A percentile compares a stretch with the other conserved stretches of the same genome.
These are phyloP conservation scores for Spathaspora girioi DNA, from an alignment of 805 yeast genomes.

Conservation along the genomic window DNA sequence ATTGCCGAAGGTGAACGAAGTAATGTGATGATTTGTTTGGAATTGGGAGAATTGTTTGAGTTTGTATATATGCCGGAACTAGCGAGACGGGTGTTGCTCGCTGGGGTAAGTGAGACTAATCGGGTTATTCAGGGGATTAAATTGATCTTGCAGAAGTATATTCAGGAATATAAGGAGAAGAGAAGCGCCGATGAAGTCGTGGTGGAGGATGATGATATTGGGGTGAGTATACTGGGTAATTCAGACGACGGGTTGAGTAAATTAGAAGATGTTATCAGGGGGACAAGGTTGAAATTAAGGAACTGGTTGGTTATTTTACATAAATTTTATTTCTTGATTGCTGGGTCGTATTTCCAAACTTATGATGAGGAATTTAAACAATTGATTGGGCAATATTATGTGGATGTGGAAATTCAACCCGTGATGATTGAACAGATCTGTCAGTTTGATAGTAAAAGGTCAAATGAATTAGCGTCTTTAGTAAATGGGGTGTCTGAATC, in stretches of 20 bases:
- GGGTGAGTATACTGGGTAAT: constrained; percentile 1
- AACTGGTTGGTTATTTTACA: constrained; percentile 63
- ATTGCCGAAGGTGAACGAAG: constrained; percentile 47
- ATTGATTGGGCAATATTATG: constrained; percentile 16
- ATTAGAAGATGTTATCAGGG: constrained; percentile 22
- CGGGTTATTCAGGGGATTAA: constrained; percentile 20
- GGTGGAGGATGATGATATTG: constrained; percentile 12
- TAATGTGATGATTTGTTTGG: constrained; percentile 43
- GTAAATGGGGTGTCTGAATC: constrained; percentile 13
- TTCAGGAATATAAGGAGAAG: constrained; percentile 15
- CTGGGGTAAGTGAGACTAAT: constrained; percentile 31
- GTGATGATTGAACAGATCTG: constrained; percentile 5
- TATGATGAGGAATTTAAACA: constrained; percentile 32
- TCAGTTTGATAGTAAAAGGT: constrained; percentile 5
- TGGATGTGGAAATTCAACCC: constrained; percentile 3
- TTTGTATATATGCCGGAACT: constrained; percentile 44
- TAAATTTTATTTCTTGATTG: constrained; percentile 73
- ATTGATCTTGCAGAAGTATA: constrained; percentile 13
- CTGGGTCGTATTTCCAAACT: constrained; percentile 63
- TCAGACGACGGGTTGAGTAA: constrained; percentile 9
- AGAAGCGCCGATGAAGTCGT: constrained; percentile 8
- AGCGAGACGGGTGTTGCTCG: constrained; percentile 48
- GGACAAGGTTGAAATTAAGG: constrained; percentile 32
- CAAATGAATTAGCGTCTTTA: constrained; percentile 21
- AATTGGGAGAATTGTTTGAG: constrained; percentile 70